Base-by-base conservation (phyloP, 495 filamentous ascomycete species). In the Penicillium maclennaniae region DNA sequence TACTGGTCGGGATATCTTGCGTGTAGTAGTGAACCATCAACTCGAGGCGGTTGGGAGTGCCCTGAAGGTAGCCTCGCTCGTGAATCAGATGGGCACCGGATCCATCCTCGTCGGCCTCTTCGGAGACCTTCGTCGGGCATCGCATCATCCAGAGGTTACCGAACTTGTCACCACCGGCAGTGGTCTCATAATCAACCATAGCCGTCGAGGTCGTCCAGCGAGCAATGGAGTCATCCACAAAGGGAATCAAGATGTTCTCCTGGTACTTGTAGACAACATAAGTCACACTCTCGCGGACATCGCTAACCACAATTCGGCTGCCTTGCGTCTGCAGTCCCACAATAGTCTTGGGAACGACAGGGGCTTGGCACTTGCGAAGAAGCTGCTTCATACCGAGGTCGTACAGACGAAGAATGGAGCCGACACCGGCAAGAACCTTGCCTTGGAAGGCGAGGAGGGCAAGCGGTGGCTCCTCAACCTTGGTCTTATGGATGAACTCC, bases 111-210 rank as follows among this genome's bases (percentile, higher is more conserved):
- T 99, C 93, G 1, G 87, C 82, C 62, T 95, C 87, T 47, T 92
- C 89, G 0, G 87, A 92, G 3, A 85, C 83, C 66, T 95, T 92
- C 54, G 84, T 80, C 0, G 95, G 91, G 60, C 88, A 92, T 10
- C 95, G 87, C 50, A 97, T 66, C 36, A 97, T 79, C 90, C 91
- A 97, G 3, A 99, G 63, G 60, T 97, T 97, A 42, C 95, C 95
- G 55, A 99, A 99, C 65, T 95, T 96, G 73, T 99, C 95, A 39
- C 95, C 95, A 31, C 92, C 93, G 10, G 91, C 93, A 16, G 87
- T 84, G 1, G 92, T 96, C 66, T 97, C 93, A 70, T 99, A 99
- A 66, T 99, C 95, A 1, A 97, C 85, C 92, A 97, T 96, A 6
- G 89, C 79, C 1, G 85, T 88, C 43, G 85, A 83, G 1, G 88